Conservation (phyloP, 805 yeast genomes). For the Candida ovalis region DNA sequence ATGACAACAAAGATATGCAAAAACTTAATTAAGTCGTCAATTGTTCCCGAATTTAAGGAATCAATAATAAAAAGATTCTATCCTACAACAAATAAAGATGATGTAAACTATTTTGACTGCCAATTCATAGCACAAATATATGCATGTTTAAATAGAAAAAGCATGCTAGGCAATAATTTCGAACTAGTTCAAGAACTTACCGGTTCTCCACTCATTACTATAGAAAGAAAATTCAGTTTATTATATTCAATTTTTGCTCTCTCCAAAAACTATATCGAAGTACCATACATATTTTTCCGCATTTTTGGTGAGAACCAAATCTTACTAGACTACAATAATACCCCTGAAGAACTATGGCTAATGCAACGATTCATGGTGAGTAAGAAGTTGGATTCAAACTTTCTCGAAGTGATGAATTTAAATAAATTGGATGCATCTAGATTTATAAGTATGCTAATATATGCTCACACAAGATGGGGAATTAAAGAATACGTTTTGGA, state of each 20-base stretch:
- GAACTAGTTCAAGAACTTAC: neutral
- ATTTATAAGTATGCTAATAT: constrained; percentile 19
- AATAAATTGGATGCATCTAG: constrained; percentile 3
- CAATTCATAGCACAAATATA: neutral
- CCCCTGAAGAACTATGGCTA: constrained; percentile 7
- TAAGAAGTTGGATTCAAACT: constrained; percentile 5
- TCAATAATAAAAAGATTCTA: neutral
- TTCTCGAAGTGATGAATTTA: constrained; percentile 8
- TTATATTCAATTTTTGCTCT: constrained; percentile 1
- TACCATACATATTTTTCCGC: neutral
- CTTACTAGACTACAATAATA: constrained; percentile 2
- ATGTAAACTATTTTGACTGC: neutral
- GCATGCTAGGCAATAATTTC: neutral
- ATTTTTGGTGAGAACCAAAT: constrained; percentile 4
- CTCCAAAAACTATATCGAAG: neutral
- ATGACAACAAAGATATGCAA: neutral
- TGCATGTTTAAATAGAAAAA: neutral
- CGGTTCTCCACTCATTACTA: neutral
- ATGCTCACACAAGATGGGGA: constrained; percentile 22
- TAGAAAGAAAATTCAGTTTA: neutral
- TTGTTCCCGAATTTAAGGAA: neutral
- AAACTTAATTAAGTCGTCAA: neutral
- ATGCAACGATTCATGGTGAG: neutral
- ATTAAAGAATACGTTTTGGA: constrained; percentile 10
- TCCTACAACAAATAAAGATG: neutral